Base-by-base conservation (phyloP, 179 eudicot genomes). In the Vitellaria paradoxa region DNA sequence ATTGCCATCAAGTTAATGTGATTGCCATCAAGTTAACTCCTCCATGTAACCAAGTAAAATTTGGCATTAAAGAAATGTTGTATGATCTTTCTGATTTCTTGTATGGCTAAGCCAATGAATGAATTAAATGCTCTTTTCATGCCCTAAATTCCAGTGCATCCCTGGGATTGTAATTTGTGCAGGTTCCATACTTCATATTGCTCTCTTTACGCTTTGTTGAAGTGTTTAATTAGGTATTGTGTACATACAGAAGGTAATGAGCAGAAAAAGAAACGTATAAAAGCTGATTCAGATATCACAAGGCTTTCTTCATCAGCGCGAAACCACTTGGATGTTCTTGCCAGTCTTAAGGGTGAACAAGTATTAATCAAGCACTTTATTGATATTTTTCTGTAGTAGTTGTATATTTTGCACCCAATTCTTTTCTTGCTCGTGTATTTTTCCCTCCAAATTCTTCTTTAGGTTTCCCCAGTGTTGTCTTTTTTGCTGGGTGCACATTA, bases 261-360 rank as follows among this genome's bases (percentile, higher is more conserved):
- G 71, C 98, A 87, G 86, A 95, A 91, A 75, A 95, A 89, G 92
- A 93, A 85, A 80, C 85, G 89, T 77, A 85, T 86, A 87, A 95
- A 95, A 82, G 81, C 88, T 67, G 99, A 95, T 85, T 73, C 93
- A 15, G 98, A 95, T 66, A 73, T 81, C 72, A 49, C 91, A 64
- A 88, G 92, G 84, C 85, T 80, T 42, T 88, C 97, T 82, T 88
- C 93, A 81, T 86, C 93, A 74, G 66, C 84, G 87, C 88, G 98
- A 68, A 91, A 85, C 80, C 95, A 91, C 76, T 88, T 89, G 79
- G 99, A 95, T 75, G 76, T 76, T 79, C 84, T 85, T 80, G 94
- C 97, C 74, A 93, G 84, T 82, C 84, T 95, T 63, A 95, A 91
- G 91, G 98, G 98, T 42, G 99, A 95, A 85, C 98, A 95, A 85